Percentiles rank a stretch among this genome's conserved stretches.
Evolutionary conservation across 192 early-diverging fungal genomes (phyloP).

Genomic region (Umbelopsis vinacea): DNA sequence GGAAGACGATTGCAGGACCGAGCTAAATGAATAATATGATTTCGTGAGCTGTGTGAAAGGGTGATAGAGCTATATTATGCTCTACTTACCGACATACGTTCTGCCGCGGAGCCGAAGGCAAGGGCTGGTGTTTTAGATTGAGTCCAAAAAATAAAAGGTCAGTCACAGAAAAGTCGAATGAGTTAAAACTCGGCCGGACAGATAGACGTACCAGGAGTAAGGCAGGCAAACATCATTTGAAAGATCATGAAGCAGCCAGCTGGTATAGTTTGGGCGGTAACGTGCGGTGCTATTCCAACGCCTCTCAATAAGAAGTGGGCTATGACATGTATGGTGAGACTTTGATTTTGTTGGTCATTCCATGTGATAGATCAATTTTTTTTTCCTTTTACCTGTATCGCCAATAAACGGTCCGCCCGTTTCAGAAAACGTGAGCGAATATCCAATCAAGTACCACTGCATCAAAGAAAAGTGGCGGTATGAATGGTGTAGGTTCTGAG

Average conservation of each 20-base stretch:
- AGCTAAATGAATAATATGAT: constrained; percentile 24
- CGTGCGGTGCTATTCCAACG: constrained; percentile 58
- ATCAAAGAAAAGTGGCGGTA: no score
- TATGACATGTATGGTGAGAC: constrained; percentile 28
- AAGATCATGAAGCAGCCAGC: constrained; percentile 67
- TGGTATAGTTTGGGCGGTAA: constrained; percentile 65
- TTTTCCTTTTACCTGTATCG: constrained; percentile 45
- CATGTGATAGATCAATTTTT: not conserved
- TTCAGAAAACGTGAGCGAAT: constrained; percentile 69
- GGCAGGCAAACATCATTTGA: constrained; percentile 82
- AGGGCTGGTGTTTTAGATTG: constrained; percentile 45
- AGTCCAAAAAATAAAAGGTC: not conserved
- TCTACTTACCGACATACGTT: constrained; percentile 68
- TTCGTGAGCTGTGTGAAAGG: not conserved
- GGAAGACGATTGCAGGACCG: constrained; percentile 47
- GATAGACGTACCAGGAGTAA: constrained; percentile 54
- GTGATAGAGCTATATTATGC: not conserved
- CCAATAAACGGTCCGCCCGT: constrained; percentile 76
- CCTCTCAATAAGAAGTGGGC: constrained; percentile 62
- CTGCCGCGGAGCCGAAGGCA: constrained; percentile 71
- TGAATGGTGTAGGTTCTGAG: not conserved
- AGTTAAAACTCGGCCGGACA: not conserved
- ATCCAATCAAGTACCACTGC: constrained; percentile 76
- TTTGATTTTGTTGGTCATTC: not conserved
- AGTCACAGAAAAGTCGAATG: not conserved